These are phyloP conservation scores for Neonectria sp. DNA, from an alignment of 2,329 filamentous ascomycete genomes.

Conservation along the genomic window DNA sequence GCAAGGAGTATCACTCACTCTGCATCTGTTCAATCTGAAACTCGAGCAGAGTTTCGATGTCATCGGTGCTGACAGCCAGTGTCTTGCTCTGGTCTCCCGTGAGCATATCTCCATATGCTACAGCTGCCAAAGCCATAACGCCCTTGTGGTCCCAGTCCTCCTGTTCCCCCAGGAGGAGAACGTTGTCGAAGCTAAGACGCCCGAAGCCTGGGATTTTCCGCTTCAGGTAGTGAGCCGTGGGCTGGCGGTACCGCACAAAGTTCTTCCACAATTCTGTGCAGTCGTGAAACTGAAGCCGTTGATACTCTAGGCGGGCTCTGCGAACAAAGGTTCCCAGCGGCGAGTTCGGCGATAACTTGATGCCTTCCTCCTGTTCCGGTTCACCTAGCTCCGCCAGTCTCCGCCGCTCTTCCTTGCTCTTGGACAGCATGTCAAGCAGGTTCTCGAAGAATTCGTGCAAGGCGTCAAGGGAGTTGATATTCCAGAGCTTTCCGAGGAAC, in stretches of 20 bases:
- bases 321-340: constrained; percentile 88
- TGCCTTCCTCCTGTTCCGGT: constrained; percentile 63
- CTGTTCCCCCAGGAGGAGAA: constrained; percentile 64
- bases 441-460: constrained; percentile 83
- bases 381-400: constrained; percentile 64
- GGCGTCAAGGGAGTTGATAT: constrained; percentile 84
- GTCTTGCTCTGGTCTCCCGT: constrained; percentile 58
- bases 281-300: constrained; percentile 84
- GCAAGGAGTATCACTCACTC: constrained; percentile 64
- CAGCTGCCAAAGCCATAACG: constrained; percentile 61
- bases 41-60: constrained; percentile 85
- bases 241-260: constrained; percentile 85
- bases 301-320: constrained; percentile 83
- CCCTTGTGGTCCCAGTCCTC: constrained; percentile 65
- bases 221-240: constrained; percentile 77
- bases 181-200: constrained; percentile 70
- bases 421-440: constrained; percentile 71
- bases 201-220: constrained; percentile 73
- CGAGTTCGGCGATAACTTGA: constrained; percentile 79
- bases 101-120: constrained; percentile 69
- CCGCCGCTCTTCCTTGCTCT: constrained; percentile 73
- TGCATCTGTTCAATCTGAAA: constrained; percentile 93
- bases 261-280: constrained; percentile 84
- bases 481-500: constrained; percentile 87
- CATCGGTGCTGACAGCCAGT: constrained; percentile 78